These are phyloP conservation scores for Globisporangium yorkense DNA, from an alignment of 352 stramenopile species.

Conservation along the genomic window DNA sequence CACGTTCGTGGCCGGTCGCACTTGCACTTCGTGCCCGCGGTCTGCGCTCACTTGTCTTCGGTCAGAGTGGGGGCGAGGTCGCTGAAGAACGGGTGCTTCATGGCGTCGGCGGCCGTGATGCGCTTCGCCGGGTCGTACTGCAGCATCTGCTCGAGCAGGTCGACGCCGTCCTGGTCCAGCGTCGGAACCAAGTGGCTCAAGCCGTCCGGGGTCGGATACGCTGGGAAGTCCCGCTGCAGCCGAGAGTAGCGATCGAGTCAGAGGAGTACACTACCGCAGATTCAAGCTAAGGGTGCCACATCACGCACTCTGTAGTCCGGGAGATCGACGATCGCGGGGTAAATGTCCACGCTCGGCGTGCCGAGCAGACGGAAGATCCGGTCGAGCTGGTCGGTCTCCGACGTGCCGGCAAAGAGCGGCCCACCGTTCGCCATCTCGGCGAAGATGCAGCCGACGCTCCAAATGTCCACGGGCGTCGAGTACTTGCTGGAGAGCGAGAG, in stretches of 20 bases:
- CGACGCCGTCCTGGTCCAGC: conserved; percentile 86
- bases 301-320: conserved; percentile 92
- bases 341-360: conserved; percentile 92
- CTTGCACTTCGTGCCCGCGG: background rate
- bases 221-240: conserved; percentile 83
- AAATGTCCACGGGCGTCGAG: conserved; percentile 99
- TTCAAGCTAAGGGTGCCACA: no score
- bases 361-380: conserved; percentile 97
- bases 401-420: conserved; percentile 96
- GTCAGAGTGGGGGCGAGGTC: conserved; percentile 79
- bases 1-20: background rate
- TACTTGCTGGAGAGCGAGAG: conserved; percentile 86
- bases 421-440: conserved; percentile 92
- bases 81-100: conserved; percentile 97
- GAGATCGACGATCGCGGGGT: conserved; percentile 95
- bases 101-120: conserved; percentile 92
- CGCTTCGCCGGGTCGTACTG: conserved; percentile 87
- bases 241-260: background rate
- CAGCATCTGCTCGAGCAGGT: conserved; percentile 90
- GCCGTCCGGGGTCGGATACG: conserved; percentile 85
- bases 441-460: conserved; percentile 99
- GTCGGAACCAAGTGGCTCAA: conserved; percentile 90
- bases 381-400: conserved; percentile 95
- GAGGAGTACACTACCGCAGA: background rate
- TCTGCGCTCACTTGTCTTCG: conserved; percentile 37